A percentile compares a stretch with the other conserved stretches of the same genome.
Evolutionary conservation across 345 rosid genomes (phyloP).

Genomic region (Eucalyptus sideroxylon): DNA sequence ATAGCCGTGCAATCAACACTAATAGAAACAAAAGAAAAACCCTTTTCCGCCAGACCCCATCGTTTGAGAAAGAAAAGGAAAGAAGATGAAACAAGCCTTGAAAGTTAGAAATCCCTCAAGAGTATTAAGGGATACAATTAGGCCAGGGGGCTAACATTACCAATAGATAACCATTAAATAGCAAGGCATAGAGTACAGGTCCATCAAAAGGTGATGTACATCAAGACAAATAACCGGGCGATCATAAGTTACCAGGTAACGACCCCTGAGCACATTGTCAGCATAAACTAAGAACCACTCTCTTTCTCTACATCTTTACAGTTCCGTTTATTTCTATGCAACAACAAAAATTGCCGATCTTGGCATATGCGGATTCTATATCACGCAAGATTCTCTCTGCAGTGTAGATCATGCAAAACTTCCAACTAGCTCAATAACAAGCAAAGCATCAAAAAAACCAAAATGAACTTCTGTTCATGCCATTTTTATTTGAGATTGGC

Average conservation of each 20-base stretch:
- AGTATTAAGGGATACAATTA: not conserved
- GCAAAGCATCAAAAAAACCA: not conserved
- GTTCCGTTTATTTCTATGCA: conserved; percentile 9
- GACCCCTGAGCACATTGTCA: not conserved
- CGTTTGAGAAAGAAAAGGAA: not conserved
- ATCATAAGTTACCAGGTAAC: not conserved
- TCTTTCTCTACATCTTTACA: conserved; percentile 2
- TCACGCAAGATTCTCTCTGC: not conserved
- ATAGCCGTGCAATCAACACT: not conserved
- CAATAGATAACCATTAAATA: not conserved
- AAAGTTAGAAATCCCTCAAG: not conserved
- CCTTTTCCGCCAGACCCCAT: not conserved
- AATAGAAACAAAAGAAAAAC: not conserved
- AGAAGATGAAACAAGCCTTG: not conserved
- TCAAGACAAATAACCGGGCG: not conserved
- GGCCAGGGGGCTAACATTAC: not conserved
- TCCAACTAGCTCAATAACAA: not conserved
- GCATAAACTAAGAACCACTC: not conserved
- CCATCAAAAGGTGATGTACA: not conserved
- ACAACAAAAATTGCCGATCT: not conserved
- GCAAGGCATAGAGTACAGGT: not conserved
- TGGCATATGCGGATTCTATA: not conserved
- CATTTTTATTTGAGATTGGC: not conserved
- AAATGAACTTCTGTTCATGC: not conserved
- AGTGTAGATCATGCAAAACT: not conserved